Base-by-base conservation (phyloP, 805 yeast genomes). In the Hanseniaspora mollemarum region DNA sequence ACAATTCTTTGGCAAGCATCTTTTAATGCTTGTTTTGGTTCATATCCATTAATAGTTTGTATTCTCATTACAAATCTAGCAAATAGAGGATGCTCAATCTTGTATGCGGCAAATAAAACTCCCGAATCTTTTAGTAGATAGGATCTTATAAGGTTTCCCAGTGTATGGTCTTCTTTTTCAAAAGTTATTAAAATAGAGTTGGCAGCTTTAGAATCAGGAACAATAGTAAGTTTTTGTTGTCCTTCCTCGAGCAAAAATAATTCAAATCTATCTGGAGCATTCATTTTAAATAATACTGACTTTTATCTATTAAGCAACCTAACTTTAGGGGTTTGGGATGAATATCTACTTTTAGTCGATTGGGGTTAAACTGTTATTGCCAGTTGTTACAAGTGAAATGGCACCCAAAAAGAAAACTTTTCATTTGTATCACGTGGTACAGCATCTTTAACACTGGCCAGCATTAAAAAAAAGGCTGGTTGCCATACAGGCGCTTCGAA, bases 221-320 rank as follows among this genome's bases (percentile, higher is more conserved):
- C 83, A 50, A 92, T 80, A 55, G 81, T 80, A 54, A 92, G 74
- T 85, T 92, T 92, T 48, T 90, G 83, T 49, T 86, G 94, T 49
- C 98, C 97, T 66, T 92, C 99, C n/a, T 96, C 97, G 59, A 92
- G 74, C 59, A 92, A 78, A 65, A 92, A 92, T 37, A 92, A 78
- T 73, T 92, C 99, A 66, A 90, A 92, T 75, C 98, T 82, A 71
- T 92, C 98, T 68, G 99, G 99, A 62, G 97, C 97, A 71, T 92
- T 92, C 98, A 92, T 90, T 52, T 42, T 60, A n/a, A n/a, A n/a
- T n/a, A n/a, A n/a, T n/a, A n/a, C n/a, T n/a, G n/a, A n/a, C n/a
- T n/a, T n/a, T n/a, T n/a, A n/a, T n/a, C n/a, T n/a, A n/a, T n/a
- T n/a, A n/a, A n/a, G n/a, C n/a, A n/a, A 28, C 12, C 12, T 9